phyloP scores from a whole-genome alignment of 148 eudicot species.

The Bassia scoparia region DNA sequence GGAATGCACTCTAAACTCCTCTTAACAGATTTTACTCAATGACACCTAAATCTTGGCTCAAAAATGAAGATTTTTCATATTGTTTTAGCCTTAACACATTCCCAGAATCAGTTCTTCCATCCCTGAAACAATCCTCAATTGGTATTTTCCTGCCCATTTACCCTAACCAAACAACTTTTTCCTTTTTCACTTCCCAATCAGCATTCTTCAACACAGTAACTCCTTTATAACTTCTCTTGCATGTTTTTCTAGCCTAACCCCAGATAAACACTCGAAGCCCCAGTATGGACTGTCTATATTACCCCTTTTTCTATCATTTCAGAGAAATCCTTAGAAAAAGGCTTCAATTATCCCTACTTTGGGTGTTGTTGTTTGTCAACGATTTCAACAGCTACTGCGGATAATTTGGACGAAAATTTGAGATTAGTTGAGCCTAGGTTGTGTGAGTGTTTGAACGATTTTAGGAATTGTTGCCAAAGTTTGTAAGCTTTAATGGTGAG shows the following conservation, averaged over 20 bases:
- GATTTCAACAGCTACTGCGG: constrained; percentile 50
- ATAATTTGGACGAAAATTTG: constrained; percentile 38
- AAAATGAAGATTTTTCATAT: constrained; percentile 82
- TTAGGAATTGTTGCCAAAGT: constrained; percentile 24
- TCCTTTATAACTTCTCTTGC: constrained; percentile 76
- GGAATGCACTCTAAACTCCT: constrained; percentile 86
- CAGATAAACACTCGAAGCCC: constrained; percentile 86
- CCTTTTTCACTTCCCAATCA: constrained; percentile 92
- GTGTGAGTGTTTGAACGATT: constrained; percentile 17
- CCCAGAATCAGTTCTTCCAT: constrained; percentile 81
- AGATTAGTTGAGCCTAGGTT: constrained; percentile 23
- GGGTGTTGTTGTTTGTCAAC: constrained; percentile 23
- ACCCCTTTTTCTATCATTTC: constrained; percentile 31
- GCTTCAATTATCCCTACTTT: constrained; percentile 56
- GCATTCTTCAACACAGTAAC: constrained; percentile 75
- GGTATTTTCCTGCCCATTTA: constrained; percentile 99
- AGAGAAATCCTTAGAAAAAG: constrained; percentile 48
- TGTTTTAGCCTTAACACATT: constrained; percentile 81
- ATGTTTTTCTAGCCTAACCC: constrained; percentile 82
- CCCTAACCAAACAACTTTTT: constrained; percentile 90
- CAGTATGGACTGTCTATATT: constrained; percentile 43
- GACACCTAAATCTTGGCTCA: constrained; percentile 97
- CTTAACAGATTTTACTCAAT: constrained; percentile 66
- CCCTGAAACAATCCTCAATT: constrained; percentile 85
- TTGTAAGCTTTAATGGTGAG: constrained; percentile 29